These are phyloP conservation scores for Clonostachys rosea DNA, from an alignment of 2,329 filamentous ascomycete species.

Conservation along the genomic window DNA sequence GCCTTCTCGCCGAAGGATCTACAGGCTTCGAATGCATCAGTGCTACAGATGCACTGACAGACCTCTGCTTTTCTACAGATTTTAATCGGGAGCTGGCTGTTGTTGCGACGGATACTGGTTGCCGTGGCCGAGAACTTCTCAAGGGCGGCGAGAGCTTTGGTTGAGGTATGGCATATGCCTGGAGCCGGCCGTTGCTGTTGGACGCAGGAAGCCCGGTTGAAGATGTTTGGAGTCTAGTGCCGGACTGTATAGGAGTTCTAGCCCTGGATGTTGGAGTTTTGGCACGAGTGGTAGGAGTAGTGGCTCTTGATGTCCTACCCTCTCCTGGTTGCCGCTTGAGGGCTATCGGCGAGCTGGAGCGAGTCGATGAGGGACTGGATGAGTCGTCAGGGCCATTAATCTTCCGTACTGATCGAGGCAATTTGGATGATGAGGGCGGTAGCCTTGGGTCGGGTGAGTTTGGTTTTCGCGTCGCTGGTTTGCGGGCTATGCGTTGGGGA, in stretches of 20 bases:
- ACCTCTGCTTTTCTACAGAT: conserved; percentile 41
- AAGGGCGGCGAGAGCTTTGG: conserved; percentile 74
- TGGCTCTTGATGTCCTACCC: conserved; percentile 30
- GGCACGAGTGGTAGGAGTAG: conserved; percentile 26
- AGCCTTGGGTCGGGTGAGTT: conserved; percentile 13
- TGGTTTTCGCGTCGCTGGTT: conserved; percentile 18
- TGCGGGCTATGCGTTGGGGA: conserved; percentile 20
- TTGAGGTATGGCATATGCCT: conserved; percentile 69
- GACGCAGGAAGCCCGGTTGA: conserved; percentile 36
- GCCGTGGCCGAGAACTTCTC: conserved; percentile 76
- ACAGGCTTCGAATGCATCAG: conserved; percentile 18
- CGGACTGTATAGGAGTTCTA: conserved; percentile 32
- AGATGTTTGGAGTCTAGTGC: conserved; percentile 27
- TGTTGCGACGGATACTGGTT: conserved; percentile 70
- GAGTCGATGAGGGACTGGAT: conserved; percentile 45
- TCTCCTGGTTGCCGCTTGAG: conserved; percentile 33
- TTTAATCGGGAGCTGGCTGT: conserved; percentile 67
- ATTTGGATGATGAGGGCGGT: conserved; percentile 29
- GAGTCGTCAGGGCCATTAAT: conserved; percentile 36
- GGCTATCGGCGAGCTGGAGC: conserved; percentile 49
- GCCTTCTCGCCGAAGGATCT: conserved; percentile 33
- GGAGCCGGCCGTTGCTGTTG: conserved; percentile 55
- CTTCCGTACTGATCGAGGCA: conserved; percentile 41
- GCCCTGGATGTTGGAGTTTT: conserved; percentile 33
- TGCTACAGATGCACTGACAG: conserved; percentile 9